phyloP scores from a whole-genome alignment of 1,284 basidiomycete genomes.

The Boletellus dicymbophilus region DNA sequence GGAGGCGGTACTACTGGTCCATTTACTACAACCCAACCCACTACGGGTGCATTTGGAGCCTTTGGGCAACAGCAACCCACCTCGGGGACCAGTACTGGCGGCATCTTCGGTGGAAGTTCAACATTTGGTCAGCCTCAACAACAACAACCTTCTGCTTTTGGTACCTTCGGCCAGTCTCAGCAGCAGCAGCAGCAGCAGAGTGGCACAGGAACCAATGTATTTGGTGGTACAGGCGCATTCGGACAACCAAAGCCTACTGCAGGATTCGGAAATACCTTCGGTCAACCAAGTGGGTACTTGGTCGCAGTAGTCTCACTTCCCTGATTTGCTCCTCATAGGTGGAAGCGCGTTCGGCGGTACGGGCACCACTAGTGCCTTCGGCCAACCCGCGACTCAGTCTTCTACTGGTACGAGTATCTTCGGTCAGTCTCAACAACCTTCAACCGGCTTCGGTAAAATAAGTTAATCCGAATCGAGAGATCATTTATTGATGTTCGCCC shows the following conservation, averaged over 20 bases:
- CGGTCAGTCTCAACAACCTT: conserved; percentile 31
- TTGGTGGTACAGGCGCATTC: conserved; percentile 39
- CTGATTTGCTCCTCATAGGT: conserved; percentile 10
- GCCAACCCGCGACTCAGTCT: conserved; percentile 34
- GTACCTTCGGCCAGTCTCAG: conserved; percentile 41
- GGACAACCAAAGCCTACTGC: conserved; percentile 40
- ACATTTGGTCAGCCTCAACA: conserved; percentile 40
- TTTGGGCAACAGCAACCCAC: conserved; percentile 32
- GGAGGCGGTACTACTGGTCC: conserved; percentile 26
- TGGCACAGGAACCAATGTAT: conserved; percentile 37
- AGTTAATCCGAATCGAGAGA: neutral
- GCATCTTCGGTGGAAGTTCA: conserved; percentile 40
- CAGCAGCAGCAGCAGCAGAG: conserved; percentile 23
- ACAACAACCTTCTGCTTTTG: conserved; percentile 36
- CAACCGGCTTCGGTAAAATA: conserved; percentile 23
- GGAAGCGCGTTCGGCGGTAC: conserved; percentile 43
- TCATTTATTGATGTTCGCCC: conserved; percentile 3
- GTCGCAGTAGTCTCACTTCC: neutral
- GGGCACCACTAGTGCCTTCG: conserved; percentile 37
- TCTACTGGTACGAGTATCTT: conserved; percentile 33
- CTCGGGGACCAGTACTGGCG: conserved; percentile 36
- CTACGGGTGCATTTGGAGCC: conserved; percentile 26
- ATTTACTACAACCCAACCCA: conserved; percentile 36
- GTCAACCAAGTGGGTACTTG: conserved; percentile 27
- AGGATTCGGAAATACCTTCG: conserved; percentile 41